Evolutionary conservation across 2,329 filamentous ascomycete genomes (phyloP), one percentile per base, ranked within the genome.

Genomic region (Beauveria caledonica): DNA sequence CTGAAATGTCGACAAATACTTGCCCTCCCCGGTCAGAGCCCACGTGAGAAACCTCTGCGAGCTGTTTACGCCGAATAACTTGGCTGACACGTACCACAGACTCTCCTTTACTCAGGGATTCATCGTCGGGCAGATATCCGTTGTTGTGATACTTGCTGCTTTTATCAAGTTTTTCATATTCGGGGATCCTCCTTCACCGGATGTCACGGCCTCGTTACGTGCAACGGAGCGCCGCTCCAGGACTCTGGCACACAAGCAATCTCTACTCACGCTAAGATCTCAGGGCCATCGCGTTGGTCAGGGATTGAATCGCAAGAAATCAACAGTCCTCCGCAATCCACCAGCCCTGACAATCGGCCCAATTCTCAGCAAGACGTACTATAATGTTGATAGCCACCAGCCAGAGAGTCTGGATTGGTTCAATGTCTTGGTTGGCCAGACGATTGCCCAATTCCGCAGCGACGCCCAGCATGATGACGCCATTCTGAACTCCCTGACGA

Each of bases 81-180:
- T 57, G 19, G 33, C 40, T 62, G 33, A 62, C 50, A 49, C n/a
- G 51, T 29, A 25, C 13, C 46, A 68, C 69, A 93, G 90, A 45
- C 80, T 94, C 66, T 94, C 91, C 40, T 97, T 97, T 73, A 96
- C 91, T 0, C 91, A 96, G 72, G 94, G 94, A 29, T 88, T 99
- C 67, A 85, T 99, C 53, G 81, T 97, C 36, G 94, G 94, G 54
- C 94, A 99, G 74, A 81, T 99, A 56, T 96, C 92, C 2, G 89
- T 99, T 50, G 90, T 96, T 15, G 78, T 97, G 25, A 81, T 99
- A 44, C 85, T 99, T 63, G 92, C 92, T 65, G 90, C 89, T 66
- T 97, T 99, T 76, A 97, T 99, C 75, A 96, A 96, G 73, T 99
- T 97, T 84, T 99, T 99, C 83, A 97, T 99, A 70, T 97, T 99